A percentile compares a stretch with the other conserved stretches of the same genome.
Evolutionary conservation across 768 basidiomycete genomes (phyloP).

Genomic region (Cystofilobasidium ferigula): DNA sequence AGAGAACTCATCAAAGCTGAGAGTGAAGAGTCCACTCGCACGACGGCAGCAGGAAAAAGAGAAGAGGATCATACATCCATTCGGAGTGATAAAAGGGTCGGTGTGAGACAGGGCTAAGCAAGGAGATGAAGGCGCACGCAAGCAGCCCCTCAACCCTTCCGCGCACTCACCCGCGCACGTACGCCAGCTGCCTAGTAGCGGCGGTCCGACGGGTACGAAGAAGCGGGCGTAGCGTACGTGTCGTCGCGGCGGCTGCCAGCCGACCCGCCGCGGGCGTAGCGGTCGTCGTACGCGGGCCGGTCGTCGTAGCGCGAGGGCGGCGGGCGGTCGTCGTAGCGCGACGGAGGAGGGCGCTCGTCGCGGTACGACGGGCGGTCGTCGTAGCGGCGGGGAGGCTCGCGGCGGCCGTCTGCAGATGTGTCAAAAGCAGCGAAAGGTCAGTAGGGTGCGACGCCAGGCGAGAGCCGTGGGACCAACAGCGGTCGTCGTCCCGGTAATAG

Average conservation of each 20-base stretch:
- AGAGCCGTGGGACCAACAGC: background rate
- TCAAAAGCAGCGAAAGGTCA: background rate
- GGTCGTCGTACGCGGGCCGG: conserved; percentile 9
- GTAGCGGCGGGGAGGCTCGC: background rate
- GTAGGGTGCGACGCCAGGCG: background rate
- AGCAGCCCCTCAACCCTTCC: too few relatives aligned
- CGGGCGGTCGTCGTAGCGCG: conserved; percentile 22
- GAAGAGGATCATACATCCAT: too few relatives aligned
- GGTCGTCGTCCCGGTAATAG: conserved; percentile 17
- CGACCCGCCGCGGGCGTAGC: background rate
- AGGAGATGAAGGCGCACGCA: too few relatives aligned
- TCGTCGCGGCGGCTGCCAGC: conserved; percentile 5
- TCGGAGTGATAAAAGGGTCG: too few relatives aligned
- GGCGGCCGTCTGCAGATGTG: background rate
- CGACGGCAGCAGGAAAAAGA: too few relatives aligned
- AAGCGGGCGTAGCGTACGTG: conserved; percentile 34
- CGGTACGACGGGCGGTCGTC: too few relatives aligned
- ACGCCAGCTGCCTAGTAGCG: background rate
- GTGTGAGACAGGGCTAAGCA: too few relatives aligned
- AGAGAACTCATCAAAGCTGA: too few relatives aligned
- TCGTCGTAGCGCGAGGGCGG: conserved; percentile 17
- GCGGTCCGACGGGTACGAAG: conserved; percentile 30
- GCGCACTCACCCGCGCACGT: too few relatives aligned
- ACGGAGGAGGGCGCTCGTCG: conserved; percentile 21
- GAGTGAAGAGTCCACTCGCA: too few relatives aligned